Percentiles rank a stretch among this genome's conserved stretches.
Conservation (phyloP, 2,329 filamentous ascomycete genomes). For the Hymenoscyphus albidus region DNA sequence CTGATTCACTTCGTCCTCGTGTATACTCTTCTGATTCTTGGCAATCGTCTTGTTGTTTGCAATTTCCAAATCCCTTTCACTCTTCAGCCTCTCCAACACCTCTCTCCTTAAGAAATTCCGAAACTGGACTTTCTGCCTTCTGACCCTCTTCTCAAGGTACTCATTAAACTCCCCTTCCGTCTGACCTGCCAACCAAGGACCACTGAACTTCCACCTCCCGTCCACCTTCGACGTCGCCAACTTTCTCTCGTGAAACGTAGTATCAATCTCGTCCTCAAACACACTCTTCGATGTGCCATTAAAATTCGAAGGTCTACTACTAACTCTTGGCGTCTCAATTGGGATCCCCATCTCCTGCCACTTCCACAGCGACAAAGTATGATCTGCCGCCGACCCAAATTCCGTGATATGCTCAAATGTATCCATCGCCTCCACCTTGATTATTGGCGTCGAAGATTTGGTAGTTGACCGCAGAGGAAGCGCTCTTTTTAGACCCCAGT, state of each 20-base stretch:
- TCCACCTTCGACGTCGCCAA: slow-evolving; percentile 36
- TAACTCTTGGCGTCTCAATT: slow-evolving; percentile 51
- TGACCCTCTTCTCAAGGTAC: slow-evolving; percentile 53
- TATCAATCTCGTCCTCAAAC: slow-evolving; percentile 56
- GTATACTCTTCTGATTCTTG: no score
- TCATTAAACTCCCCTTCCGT: slow-evolving; percentile 55
- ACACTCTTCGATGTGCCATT: slow-evolving; percentile 45
- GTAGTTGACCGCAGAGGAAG: slow-evolving; percentile 74
- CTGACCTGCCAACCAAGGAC: slow-evolving; percentile 63
- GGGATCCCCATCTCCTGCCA: slow-evolving; percentile 79
- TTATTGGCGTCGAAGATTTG: slow-evolving; percentile 66
- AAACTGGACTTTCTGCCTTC: slow-evolving; percentile 52
- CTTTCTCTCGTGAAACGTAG: slow-evolving; percentile 40
- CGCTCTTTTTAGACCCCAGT: slow-evolving; percentile 89
- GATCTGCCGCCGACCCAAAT: slow-evolving; percentile 77
- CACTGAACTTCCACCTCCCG: slow-evolving; percentile 62
- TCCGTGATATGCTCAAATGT: slow-evolving; percentile 86
- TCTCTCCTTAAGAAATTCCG: slow-evolving; percentile 48
- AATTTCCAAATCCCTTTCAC: slow-evolving; percentile 39
- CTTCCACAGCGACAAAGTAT: slow-evolving; percentile 76
- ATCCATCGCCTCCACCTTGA: slow-evolving; percentile 76
- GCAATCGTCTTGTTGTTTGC: slow-evolving; percentile 16
- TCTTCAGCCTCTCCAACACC: slow-evolving; percentile 41
- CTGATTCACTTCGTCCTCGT: no score
- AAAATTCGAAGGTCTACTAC: not conserved